phyloP scores from a whole-genome alignment of 2,329 filamentous ascomycete species.

The Colletotrichum brevisporum region DNA sequence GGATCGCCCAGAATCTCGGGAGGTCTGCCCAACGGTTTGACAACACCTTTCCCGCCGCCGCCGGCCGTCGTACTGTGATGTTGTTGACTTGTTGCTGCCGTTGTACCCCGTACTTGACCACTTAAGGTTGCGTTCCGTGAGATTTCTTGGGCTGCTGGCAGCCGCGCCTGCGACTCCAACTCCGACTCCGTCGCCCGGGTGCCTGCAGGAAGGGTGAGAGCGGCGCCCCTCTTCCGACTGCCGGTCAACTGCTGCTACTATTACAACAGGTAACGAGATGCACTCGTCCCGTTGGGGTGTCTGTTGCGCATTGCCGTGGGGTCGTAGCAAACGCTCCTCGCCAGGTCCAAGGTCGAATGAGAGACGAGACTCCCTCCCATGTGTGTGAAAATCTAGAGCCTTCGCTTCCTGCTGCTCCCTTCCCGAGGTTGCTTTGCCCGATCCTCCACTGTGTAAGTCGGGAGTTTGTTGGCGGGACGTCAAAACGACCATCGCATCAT shows the following conservation, averaged over 20 bases:
- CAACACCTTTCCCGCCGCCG: too few species aligned
- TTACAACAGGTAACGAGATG: too few species aligned
- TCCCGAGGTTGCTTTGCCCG: too few species aligned
- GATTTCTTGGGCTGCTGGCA: not conserved
- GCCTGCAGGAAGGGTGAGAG: not conserved
- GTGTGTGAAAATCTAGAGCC: not conserved
- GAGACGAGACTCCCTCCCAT: not conserved
- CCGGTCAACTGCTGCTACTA: not conserved
- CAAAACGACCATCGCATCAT: too few species aligned
- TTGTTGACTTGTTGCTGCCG: too few species aligned
- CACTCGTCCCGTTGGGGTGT: too few species aligned
- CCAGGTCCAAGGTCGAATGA: constrained; percentile 6
- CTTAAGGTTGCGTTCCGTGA: constrained; percentile 14
- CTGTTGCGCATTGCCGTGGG: constrained; percentile 1
- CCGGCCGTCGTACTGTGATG: too few species aligned
- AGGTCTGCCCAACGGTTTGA: too few species aligned
- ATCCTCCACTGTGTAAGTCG: too few species aligned
- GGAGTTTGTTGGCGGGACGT: too few species aligned
- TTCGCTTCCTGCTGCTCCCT: too few species aligned
- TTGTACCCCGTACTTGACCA: not conserved
- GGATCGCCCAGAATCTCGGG: too few species aligned
- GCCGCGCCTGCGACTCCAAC: not conserved
- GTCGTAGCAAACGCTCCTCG: constrained; percentile 14
- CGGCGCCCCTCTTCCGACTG: not conserved
- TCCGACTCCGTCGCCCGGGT: not conserved